Base-by-base conservation (phyloP, 805 yeast species). In the Zygosaccharomyces lentus region DNA sequence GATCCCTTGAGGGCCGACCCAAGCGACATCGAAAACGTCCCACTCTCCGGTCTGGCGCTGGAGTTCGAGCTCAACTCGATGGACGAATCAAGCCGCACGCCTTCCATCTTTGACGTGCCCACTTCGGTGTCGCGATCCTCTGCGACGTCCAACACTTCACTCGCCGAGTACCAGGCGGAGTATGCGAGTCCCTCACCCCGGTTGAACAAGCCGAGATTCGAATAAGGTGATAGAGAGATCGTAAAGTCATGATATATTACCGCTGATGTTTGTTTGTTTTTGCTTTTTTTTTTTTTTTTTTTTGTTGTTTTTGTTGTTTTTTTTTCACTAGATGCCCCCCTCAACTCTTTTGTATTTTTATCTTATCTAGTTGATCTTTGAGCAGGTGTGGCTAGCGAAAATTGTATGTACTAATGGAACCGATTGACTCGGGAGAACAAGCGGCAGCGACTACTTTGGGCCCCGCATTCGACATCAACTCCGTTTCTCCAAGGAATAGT, bases 1-100 rank as follows among this genome's bases (percentile, higher is more conserved):
- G 72, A 74, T 50, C 78, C 77, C 41, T 53, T 68, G 41, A 52
- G 51, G 16, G 49, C 55, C 9, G 50, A 51, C 24, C 51, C 55
- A 35, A 47, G 49, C 42, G 70, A 68, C 55, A 54, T 66, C 24
- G 72, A 68, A 46, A 62, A 46, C 43, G 59, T 59, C 30, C 63
- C 64, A 8, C 56, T 60, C 13, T 55, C 58, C 3, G 47, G 56
- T 39, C 44, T 55, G 21, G 58, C 54, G 25, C 31, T 49, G 12
- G 55, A 55, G 24, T 52, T 51, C 31, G 67, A 64, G 41, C 52
- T 64, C 37, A 58, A 61, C 46, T 47, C 56, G 34, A 42, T 49
- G 53, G 50, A 51, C 8, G 53, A 57, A 26, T 35, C 55, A 24
- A 42, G 51, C 24, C 49, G 45, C 17, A 55, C 60, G 7, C 66